A percentile compares a stretch with the other conserved stretches of the same genome.
Conservation (phyloP, 352 stramenopile species). For the Globisporangium abappressorium region DNA sequence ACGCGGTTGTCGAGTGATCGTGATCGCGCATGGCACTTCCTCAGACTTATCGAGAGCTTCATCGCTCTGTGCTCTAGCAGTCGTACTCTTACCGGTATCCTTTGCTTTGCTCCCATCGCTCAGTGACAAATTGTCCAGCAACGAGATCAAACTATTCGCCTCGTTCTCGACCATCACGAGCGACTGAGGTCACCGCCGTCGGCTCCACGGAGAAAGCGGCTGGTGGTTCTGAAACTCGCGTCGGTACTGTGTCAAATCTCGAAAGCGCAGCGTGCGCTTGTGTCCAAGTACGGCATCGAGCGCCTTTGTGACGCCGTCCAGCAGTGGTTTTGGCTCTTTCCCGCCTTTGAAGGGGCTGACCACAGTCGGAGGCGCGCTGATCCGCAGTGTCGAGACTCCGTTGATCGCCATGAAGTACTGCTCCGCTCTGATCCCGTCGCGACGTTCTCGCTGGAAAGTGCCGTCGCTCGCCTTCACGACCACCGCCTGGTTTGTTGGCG, state of each 20-base stretch:
- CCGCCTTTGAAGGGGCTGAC: background rate
- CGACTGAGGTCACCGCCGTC: constrained; percentile 6
- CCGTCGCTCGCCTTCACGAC: background rate
- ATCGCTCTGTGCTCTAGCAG: background rate
- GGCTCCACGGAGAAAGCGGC: constrained; percentile 37
- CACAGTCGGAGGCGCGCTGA: constrained; percentile 10
- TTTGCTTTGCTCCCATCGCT: background rate
- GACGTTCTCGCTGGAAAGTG: constrained; percentile 9
- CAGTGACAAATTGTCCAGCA: background rate
- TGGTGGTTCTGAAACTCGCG: constrained; percentile 27
- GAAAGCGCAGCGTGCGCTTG: constrained; percentile 25
- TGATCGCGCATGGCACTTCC: background rate
- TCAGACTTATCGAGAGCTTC: background rate
- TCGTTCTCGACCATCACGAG: background rate
- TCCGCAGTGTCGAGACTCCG: constrained; percentile 29
- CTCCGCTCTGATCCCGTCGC: constrained; percentile 26
- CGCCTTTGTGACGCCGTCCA: constrained; percentile 17
- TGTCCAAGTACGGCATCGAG: constrained; percentile 17
- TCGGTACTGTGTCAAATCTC: constrained; percentile 33
- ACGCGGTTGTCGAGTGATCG: background rate
- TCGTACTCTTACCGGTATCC: background rate
- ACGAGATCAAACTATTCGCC: background rate
- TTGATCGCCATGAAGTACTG: constrained; percentile 46
- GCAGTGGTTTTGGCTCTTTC: background rate
- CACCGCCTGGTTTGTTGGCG: background rate